Evolutionary conservation across 2,329 filamentous ascomycete genomes (phyloP).

Genomic region (Diaporthe citriasiana): DNA sequence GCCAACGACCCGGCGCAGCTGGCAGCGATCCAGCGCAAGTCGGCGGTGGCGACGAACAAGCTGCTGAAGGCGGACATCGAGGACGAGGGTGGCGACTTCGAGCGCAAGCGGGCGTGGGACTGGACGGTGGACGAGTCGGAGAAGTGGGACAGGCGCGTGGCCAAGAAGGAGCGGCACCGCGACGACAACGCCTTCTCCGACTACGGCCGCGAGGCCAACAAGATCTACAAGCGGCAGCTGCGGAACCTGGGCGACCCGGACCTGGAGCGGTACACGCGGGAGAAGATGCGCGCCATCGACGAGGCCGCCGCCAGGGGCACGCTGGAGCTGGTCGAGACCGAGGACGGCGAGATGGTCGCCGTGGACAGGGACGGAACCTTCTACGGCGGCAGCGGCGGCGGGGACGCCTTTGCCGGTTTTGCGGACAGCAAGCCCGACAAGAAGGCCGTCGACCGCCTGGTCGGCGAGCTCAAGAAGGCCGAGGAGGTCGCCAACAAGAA

Average conservation of each 20-base stretch:
- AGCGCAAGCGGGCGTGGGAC: constrained; percentile 98
- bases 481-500: constrained; percentile 91
- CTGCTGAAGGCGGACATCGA: constrained; percentile 92
- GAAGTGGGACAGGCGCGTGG: constrained; percentile 90
- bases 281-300: constrained; percentile 88
- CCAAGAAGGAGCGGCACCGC: constrained; percentile 84
- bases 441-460: constrained; percentile 88
- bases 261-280: constrained; percentile 85
- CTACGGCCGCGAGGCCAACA: constrained; percentile 87
- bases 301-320: constrained; percentile 86
- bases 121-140: constrained; percentile 97
- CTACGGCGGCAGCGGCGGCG: constrained; percentile 89
- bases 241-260: constrained; percentile 80
- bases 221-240: constrained; percentile 94
- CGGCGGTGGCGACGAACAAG: constrained; percentile 91
- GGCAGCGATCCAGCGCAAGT: constrained; percentile 83
- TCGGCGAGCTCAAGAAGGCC: constrained; percentile 87
- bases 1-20: constrained; percentile 84
- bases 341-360: constrained; percentile 92
- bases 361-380: constrained; percentile 93
- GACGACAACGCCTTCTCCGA: constrained; percentile 93
- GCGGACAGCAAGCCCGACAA: constrained; percentile 89
- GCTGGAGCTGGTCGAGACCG: constrained; percentile 95
- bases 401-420: constrained; percentile 85
- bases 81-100: constrained; percentile 89